These are phyloP conservation scores for Aspergillus brunneoviolaceus DNA, from an alignment of 2,329 filamentous ascomycete genomes.

Conservation along the genomic window DNA sequence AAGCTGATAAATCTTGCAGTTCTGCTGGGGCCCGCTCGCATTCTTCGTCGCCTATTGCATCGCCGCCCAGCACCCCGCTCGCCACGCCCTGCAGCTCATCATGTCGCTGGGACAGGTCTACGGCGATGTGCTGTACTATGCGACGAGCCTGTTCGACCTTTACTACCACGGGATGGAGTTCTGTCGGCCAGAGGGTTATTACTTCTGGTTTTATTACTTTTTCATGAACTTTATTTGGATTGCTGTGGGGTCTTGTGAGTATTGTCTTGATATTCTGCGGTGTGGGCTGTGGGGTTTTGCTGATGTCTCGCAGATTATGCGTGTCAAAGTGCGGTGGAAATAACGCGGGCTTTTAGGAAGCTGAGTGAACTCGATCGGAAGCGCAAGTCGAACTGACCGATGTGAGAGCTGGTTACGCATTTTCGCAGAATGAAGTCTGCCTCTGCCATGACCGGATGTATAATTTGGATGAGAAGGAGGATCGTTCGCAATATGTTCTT, in stretches of 20 bases:
- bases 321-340: neutral
- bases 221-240: neutral
- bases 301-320: neutral
- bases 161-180: neutral
- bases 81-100: slow-evolving; percentile 56
- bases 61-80: slow-evolving; percentile 42
- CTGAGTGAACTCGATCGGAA: neutral
- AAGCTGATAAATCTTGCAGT: neutral
- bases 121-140: slow-evolving; percentile 60
- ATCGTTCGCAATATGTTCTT: no score
- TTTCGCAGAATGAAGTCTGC: no score
- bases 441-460: no score
- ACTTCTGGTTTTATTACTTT: neutral
- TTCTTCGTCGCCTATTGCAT: slow-evolving; percentile 54
- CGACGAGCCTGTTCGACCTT: slow-evolving; percentile 52
- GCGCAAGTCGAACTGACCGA: neutral
- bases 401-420: no score
- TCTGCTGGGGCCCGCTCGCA: slow-evolving; percentile 44
- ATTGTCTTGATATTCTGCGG: neutral
- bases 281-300: neutral
- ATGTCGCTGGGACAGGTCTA: slow-evolving; percentile 61
- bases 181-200: neutral
- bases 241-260: neutral
- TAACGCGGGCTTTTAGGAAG: neutral
- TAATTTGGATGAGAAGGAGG: no score